Conservation (phyloP, 2,329 filamentous ascomycete genomes). For the Gnomoniopsis smithogilvyi region DNA sequence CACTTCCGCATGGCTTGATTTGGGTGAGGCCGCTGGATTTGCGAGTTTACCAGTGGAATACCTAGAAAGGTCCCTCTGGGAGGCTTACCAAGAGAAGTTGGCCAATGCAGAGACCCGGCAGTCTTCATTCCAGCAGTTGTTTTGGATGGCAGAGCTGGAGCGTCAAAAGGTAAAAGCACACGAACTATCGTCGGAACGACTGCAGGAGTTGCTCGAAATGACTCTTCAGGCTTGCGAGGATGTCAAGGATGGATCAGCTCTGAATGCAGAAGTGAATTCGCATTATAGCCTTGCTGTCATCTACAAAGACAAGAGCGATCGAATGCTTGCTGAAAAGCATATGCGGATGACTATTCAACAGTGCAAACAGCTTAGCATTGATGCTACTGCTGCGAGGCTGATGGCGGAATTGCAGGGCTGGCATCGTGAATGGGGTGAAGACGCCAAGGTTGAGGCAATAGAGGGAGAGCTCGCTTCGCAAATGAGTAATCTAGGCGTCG, state of each 20-base stretch:
- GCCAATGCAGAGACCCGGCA: background rate
- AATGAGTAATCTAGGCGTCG: slow-evolving; percentile 2
- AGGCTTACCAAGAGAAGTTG: slow-evolving; percentile 1
- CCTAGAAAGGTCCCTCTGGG: slow-evolving; percentile 8
- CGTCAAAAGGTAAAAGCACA: slow-evolving; percentile 14
- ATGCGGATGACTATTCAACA: slow-evolving; percentile 9
- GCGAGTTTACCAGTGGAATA: slow-evolving; percentile 4
- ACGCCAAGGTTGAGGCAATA: slow-evolving; percentile 4
- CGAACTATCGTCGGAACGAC: background rate
- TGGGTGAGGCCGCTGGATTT: slow-evolving; percentile 13
- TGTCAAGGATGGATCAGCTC: background rate
- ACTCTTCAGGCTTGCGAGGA: background rate
- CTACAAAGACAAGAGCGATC: slow-evolving; percentile 4
- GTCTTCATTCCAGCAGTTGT: slow-evolving; percentile 6
- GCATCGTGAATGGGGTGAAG: slow-evolving; percentile 10
- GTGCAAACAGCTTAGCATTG: background rate
- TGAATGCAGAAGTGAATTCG: slow-evolving; percentile 10
- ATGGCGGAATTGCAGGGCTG: slow-evolving; percentile 12
- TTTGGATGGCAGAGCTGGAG: slow-evolving; percentile 13
- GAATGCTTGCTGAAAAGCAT: background rate
- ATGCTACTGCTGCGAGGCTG: slow-evolving; percentile 1
- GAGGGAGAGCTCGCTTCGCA: background rate
- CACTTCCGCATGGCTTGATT: slow-evolving; percentile 14
- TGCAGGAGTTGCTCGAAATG: slow-evolving; percentile 4
- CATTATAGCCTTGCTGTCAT: slow-evolving; percentile 8